These are phyloP conservation scores for Scenedesmus sp. DNA, from an alignment of 163 green algal genomes.

Conservation along the genomic window DNA sequence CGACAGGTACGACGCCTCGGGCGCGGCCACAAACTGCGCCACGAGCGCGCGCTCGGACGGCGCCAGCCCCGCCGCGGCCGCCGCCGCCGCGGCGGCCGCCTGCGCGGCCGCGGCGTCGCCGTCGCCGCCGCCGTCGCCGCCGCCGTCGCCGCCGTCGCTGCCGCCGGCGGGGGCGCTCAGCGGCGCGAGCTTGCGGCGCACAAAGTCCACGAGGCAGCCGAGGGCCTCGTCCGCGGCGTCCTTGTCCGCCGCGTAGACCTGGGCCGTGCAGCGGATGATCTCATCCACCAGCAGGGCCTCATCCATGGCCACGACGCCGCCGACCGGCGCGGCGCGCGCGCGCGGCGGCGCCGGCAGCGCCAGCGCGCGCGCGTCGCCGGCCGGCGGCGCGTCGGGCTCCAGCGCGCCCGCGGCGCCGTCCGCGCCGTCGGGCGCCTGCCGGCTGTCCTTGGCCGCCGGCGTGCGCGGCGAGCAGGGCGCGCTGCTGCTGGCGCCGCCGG, in stretches of 20 bases:
- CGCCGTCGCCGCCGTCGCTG: neutral
- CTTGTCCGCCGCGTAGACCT: conserved; percentile 62
- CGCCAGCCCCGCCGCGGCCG: neutral
- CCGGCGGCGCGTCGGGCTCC: neutral
- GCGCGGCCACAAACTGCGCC: conserved; percentile 56
- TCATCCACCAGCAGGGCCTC: conserved; percentile 54
- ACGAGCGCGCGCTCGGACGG: conserved; percentile 46
- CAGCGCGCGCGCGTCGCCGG: neutral
- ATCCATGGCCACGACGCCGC: too few relatives aligned
- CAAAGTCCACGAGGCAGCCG: conserved; percentile 63
- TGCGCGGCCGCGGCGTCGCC: neutral
- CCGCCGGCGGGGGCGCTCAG: neutral
- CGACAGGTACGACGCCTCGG: conserved; percentile 51
- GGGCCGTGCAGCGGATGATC: conserved; percentile 61
- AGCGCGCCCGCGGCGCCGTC: neutral
- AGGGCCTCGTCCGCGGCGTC: conserved; percentile 60
- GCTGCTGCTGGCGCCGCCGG: neutral
- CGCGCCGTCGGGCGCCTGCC: neutral
- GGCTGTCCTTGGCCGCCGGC: neutral
- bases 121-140: conserved; percentile 6
- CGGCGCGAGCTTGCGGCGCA: conserved; percentile 55
- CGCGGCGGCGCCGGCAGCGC: neutral
- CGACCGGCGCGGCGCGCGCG: too few relatives aligned
- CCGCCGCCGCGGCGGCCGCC: conserved; percentile 38
- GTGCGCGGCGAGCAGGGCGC: too few relatives aligned